These are phyloP conservation scores for Crithidia mellificae DNA, from an alignment of 208 protist species.

Conservation along the genomic window DNA sequence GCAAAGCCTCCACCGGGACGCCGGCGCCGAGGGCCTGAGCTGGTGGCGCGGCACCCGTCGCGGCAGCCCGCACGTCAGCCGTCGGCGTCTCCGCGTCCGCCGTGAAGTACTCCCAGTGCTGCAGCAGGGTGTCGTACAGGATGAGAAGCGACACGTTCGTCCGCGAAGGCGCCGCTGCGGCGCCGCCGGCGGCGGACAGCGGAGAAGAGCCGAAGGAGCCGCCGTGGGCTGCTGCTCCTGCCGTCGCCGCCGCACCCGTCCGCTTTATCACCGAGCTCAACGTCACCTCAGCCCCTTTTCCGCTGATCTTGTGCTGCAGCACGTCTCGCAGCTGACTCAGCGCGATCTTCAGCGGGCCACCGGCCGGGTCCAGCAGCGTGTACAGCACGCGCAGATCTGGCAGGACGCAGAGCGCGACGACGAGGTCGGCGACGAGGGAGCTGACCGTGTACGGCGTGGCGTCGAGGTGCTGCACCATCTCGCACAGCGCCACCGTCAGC, in stretches of 20 bases:
- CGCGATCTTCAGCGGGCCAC: conserved; percentile 46
- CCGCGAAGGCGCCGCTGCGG: not conserved
- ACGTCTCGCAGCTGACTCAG: conserved; percentile 41
- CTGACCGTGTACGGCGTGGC: conserved; percentile 45
- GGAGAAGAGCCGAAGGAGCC: not conserved
- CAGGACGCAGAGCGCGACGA: conserved; percentile 51
- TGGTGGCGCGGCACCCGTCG: not conserved
- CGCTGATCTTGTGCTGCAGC: conserved; percentile 16
- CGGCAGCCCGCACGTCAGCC: conserved; percentile 1
- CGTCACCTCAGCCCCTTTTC: conserved; percentile 33
- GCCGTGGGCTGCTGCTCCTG: conserved; percentile 20
- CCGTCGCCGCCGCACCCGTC: conserved; percentile 31
- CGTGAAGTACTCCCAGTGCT: conserved; percentile 30
- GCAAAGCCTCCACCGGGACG: conserved; percentile 7
- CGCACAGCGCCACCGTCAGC: conserved; percentile 43
- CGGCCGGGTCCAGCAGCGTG: conserved; percentile 61
- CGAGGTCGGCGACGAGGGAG: conserved; percentile 49
- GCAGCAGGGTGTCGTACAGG: conserved; percentile 33
- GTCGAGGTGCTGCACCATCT: conserved; percentile 44
- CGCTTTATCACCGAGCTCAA: conserved; percentile 8
- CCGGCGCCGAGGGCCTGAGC: not conserved
- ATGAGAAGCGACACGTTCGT: conserved; percentile 16
- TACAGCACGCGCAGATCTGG: conserved; percentile 73
- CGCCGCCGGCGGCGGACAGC: not conserved
- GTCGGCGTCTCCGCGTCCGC: conserved; percentile 2